phyloP scores from a whole-genome alignment of 129 eudicot genomes.

The Pulicaria dysenterica region DNA sequence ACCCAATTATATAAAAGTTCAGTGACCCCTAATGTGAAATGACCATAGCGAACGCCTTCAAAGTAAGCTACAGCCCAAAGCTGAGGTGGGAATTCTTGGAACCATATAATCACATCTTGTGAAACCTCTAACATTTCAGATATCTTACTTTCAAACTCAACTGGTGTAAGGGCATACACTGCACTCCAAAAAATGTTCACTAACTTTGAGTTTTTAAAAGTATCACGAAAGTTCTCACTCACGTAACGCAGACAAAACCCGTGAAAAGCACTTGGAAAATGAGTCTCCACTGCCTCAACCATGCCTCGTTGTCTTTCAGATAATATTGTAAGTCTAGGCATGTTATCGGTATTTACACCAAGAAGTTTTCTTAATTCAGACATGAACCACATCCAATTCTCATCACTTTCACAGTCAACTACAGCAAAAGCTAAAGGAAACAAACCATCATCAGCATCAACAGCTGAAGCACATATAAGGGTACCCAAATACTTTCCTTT shows the following conservation, averaged over 20 bases:
- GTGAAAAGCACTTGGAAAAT: slow-evolving; percentile 90
- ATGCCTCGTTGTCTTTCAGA: slow-evolving; percentile 85
- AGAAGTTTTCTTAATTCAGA: slow-evolving; percentile 93
- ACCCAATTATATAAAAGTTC: slow-evolving; percentile 86
- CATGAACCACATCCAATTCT: slow-evolving; percentile 99
- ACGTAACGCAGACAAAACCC: slow-evolving; percentile 84
- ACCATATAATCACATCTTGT: slow-evolving; percentile 75
- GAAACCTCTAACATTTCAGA: slow-evolving; percentile 85
- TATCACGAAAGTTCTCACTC: slow-evolving; percentile 94
- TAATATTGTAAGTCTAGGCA: slow-evolving; percentile 91
- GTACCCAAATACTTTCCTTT: slow-evolving; percentile 93
- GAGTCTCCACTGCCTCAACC: slow-evolving; percentile 90
- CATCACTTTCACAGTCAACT: slow-evolving; percentile 87
- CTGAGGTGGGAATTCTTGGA: slow-evolving; percentile 74
- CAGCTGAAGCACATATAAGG: slow-evolving; percentile 81
- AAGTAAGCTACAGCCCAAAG: slow-evolving; percentile 99
- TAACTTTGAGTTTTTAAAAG: slow-evolving; percentile 83
- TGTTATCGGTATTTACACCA: slow-evolving; percentile 84
- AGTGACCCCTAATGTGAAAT: slow-evolving; percentile 74
- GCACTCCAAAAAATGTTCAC: slow-evolving; percentile 98
- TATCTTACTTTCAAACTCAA: slow-evolving; percentile 80
- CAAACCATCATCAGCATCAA: slow-evolving; percentile 83
- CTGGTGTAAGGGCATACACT: slow-evolving; percentile 82
- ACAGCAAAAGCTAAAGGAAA: slow-evolving; percentile 92
- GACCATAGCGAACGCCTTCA: slow-evolving; percentile 95